phyloP scores from a whole-genome alignment of 805 yeast genomes.

The Saccharomycopsis oosterbeekiorum region DNA sequence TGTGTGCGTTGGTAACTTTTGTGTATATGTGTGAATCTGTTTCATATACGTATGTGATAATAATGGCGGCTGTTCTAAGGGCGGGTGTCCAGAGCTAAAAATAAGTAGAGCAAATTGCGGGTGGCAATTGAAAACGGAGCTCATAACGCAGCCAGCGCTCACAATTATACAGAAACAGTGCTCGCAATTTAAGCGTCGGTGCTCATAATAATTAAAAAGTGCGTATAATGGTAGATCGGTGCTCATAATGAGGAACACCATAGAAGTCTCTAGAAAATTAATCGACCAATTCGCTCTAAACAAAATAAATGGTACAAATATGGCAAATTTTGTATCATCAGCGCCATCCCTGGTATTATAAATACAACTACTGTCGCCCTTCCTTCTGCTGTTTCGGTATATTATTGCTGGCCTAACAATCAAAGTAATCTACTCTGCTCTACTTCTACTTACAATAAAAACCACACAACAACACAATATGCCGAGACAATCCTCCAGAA shows the following conservation, averaged over 20 bases:
- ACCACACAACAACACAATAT: conserved; percentile 21
- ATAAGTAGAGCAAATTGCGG: neutral
- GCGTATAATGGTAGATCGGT: too few relatives aligned
- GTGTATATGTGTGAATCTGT: neutral
- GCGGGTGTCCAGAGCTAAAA: neutral
- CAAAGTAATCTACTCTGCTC: neutral
- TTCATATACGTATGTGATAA: neutral
- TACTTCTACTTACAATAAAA: neutral
- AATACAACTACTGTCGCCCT: too few relatives aligned
- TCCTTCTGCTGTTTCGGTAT: too few relatives aligned
- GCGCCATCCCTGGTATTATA: too few relatives aligned
- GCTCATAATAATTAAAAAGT: too few relatives aligned
- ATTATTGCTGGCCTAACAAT: too few relatives aligned
- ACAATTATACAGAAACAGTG: neutral
- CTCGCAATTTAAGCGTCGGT: neutral
- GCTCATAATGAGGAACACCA: neutral
- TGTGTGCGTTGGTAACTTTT: conserved; percentile 1
- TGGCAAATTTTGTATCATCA: too few relatives aligned
- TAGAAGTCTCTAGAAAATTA: too few relatives aligned
- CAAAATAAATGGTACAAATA: too few relatives aligned
- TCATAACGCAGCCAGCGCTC: neutral
- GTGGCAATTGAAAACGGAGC: neutral
- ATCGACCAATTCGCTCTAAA: too few relatives aligned
- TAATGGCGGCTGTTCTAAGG: neutral
- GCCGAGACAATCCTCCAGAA: conserved; percentile 37